These are phyloP conservation scores for Alternaria longipes DNA, from an alignment of 2,329 filamentous ascomycete species.

Conservation along the genomic window DNA sequence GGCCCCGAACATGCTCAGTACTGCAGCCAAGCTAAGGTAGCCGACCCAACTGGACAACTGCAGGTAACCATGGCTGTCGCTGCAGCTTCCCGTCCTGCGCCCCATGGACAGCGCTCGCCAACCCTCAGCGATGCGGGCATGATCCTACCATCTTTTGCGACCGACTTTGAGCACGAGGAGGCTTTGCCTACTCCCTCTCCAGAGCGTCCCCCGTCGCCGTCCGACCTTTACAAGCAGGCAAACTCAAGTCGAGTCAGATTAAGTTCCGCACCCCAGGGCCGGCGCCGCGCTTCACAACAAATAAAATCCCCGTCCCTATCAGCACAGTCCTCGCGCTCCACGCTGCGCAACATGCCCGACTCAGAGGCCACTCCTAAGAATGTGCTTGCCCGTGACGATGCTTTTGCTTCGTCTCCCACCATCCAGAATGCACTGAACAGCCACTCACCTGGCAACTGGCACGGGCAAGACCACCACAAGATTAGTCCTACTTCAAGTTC, in stretches of 20 bases:
- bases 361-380: constrained; percentile 28
- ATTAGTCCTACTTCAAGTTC: constrained; percentile 52
- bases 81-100: constrained; percentile 28
- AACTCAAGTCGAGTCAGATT: constrained; percentile 40
- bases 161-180: constrained; percentile 54
- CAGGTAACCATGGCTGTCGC: constrained; percentile 34
- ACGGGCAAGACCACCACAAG: constrained; percentile 36
- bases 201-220: constrained; percentile 55
- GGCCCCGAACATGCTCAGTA: constrained; percentile 29
- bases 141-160: constrained; percentile 75
- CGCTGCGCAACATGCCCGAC: constrained; percentile 44
- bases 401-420: constrained; percentile 48
- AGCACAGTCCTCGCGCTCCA: constrained; percentile 47
- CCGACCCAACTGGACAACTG: constrained; percentile 21
- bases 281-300: constrained; percentile 42
- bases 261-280: constrained; percentile 39
- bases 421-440: constrained; percentile 34
- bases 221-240: constrained; percentile 38
- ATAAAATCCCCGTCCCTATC: constrained; percentile 45
- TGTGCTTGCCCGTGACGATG: constrained; percentile 27
- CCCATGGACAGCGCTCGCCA: constrained; percentile 64
- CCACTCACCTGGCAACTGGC: constrained; percentile 24
- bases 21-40: constrained; percentile 33
- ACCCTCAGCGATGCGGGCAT: constrained; percentile 94
- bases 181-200: constrained; percentile 62